Evolutionary conservation across 345 rosid species (phyloP), one percentile per base, ranked within the genome.

Genomic region (Anacardium occidentale): DNA sequence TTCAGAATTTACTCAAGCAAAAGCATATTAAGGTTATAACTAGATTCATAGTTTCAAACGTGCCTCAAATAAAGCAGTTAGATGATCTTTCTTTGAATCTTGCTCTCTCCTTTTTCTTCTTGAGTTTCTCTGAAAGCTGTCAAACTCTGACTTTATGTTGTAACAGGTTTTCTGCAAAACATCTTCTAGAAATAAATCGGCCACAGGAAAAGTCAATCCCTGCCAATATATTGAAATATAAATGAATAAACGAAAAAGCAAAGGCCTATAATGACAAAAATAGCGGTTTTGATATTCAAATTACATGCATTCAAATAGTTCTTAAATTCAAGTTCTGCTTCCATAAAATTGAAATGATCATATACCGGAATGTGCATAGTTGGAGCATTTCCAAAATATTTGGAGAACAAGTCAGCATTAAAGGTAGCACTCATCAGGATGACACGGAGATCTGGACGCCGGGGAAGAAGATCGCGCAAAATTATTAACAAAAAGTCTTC

Each of bases 361-460:
- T 11, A 18, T 90, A 92, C 98, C 89, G 83, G 91, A 71, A 94
- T 94, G 73, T 92, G 98, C 20, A 86, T 83, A 63, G 86, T 87
- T 56, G 94, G 98, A 37, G 94, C 86, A 76, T 85, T 87, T 56
- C 85, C 90, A 75, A 92, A 94, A 76, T 92, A 88, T 70, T 86
- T 86, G 69, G 98, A 94, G 85, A 94, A 94, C 84, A 94, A 74
- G 70, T 88, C 91, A 25, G 98, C 98, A 79, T 92, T 94, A 70
- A 94, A 89, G 37, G 98, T 92, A 51, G 98, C 98, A 78, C 98
- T 94, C 98, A 92, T 94, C 75, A 94, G 77, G 83, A 90, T 81
- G 76, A 94, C 85, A 57, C 89, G 92, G 62, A 94, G 81, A 80
- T 90, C 91, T 18, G 96, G 98, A 64, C 97, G 97, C 34, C 81